Evolutionary conservation across 1,284 basidiomycete genomes (phyloP).

Genomic region (Marasmius tenuissimus): DNA sequence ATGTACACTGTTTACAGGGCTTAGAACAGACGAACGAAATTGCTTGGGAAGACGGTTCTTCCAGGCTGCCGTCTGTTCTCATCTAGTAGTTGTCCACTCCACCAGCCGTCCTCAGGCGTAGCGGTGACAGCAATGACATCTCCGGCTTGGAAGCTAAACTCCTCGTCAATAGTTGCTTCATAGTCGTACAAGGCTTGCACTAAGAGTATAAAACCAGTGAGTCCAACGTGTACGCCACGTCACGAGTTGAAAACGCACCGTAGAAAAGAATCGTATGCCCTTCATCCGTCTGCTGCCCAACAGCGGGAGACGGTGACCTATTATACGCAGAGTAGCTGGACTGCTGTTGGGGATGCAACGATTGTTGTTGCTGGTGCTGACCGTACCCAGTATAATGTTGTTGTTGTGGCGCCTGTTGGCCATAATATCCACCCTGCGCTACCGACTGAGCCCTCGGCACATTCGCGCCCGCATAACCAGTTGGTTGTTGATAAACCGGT

Average conservation of each 20-base stretch:
- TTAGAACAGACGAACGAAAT: constrained; percentile 80
- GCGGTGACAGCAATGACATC: constrained; percentile 93
- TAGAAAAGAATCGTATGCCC: constrained; percentile 84
- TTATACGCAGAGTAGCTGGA: constrained; percentile 4
- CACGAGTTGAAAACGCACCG: constrained; percentile 42
- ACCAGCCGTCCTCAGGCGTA: constrained; percentile 94
- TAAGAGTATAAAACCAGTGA: constrained; percentile 26
- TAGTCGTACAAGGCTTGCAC: constrained; percentile 96
- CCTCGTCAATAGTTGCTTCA: constrained; percentile 80
- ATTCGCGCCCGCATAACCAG: constrained; percentile 28
- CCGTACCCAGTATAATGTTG: constrained; percentile 11
- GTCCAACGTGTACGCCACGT: neutral
- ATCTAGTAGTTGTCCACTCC: constrained; percentile 85
- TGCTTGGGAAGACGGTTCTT: constrained; percentile 89
- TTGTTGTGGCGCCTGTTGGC: constrained; percentile 31
- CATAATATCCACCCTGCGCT: neutral
- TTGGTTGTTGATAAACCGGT: constrained; percentile 12
- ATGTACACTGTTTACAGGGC: neutral
- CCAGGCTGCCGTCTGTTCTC: constrained; percentile 79
- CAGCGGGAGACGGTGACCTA: constrained; percentile 39
- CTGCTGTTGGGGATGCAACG: constrained; percentile 7
- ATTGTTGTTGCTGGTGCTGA: constrained; percentile 2
- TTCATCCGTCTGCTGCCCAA: constrained; percentile 74
- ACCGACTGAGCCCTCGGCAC: constrained; percentile 36
- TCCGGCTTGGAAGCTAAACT: constrained; percentile 89